Percentiles rank a stretch among this genome's conserved stretches.
These are phyloP conservation scores for Domatiomyces globalis DNA, from an alignment of 2,329 filamentous ascomycete species.

Conservation along the genomic window DNA sequence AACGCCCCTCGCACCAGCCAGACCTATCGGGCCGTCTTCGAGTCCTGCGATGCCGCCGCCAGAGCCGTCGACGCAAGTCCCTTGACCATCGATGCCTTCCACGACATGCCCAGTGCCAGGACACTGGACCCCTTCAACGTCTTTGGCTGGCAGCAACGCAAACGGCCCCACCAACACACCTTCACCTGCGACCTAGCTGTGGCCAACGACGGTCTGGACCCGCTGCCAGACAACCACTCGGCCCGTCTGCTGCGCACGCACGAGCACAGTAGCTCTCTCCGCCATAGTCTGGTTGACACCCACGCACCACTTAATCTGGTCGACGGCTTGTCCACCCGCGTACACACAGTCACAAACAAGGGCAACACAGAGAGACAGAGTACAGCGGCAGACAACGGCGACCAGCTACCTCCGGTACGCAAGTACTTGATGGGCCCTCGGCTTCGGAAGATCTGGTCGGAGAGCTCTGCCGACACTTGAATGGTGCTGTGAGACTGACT, in stretches of 20 bases:
- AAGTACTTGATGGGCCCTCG: not conserved
- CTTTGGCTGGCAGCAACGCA: conserved; percentile 12
- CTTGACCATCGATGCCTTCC: conserved; percentile 10
- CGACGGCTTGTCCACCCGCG: not conserved
- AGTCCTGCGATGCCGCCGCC: conserved; percentile 3
- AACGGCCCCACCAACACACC: conserved; percentile 5
- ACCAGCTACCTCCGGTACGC: not conserved
- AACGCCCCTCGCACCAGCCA: not conserved
- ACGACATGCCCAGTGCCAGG: conserved; percentile 10
- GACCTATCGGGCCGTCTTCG: conserved; percentile 12
- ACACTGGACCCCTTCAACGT: conserved; percentile 16
- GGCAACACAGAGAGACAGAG: not conserved
- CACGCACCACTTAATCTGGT: not conserved
- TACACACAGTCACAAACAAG: too few species aligned
- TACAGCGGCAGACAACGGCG: not conserved
- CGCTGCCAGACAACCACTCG: not conserved
- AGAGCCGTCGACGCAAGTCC: conserved; percentile 7
- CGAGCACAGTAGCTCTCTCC: not conserved
- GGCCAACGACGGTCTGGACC: not conserved
- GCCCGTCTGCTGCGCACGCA: not conserved
- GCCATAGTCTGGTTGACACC: not conserved
- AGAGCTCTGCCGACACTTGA: not conserved
- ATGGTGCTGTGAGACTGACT: not conserved
- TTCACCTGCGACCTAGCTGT: conserved; percentile 7
- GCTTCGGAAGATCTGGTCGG: not conserved